phyloP scores from a whole-genome alignment of 768 basidiomycete genomes.

The Amanita pallidorosea region DNA sequence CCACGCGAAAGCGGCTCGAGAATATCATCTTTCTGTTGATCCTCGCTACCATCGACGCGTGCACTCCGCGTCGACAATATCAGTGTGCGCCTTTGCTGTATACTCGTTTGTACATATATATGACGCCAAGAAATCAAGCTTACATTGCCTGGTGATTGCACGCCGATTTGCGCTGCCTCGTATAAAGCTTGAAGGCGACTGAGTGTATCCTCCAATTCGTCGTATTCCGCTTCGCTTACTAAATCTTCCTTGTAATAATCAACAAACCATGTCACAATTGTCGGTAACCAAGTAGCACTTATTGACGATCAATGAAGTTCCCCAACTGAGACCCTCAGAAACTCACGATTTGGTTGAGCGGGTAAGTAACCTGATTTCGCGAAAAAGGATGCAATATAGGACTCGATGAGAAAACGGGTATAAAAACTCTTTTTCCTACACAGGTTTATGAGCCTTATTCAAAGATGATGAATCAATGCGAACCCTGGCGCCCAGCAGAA shows the following conservation, averaged over 20 bases:
- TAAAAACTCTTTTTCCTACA: conserved; percentile 40
- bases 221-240: conserved; percentile 26
- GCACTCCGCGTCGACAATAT: conserved; percentile 19
- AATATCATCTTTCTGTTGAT: conserved; percentile 17
- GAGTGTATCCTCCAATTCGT: conserved; percentile 30
- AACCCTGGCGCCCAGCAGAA: conserved; percentile 52
- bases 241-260: conserved; percentile 25
- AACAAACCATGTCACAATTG: conserved; percentile 33
- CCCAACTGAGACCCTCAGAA: background rate
- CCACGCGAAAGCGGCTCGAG: conserved; percentile 25
- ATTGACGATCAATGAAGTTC: background rate
- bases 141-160: conserved; percentile 34
- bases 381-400: conserved; percentile 49
- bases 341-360: conserved; percentile 55
- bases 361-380: conserved; percentile 52
- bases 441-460: conserved; percentile 1
- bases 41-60: conserved; percentile 1
- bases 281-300: conserved; percentile 38
- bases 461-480: background rate
- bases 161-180: conserved; percentile 34
- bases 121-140: background rate
- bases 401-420: conserved; percentile 49
- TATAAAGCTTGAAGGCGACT: conserved; percentile 40
- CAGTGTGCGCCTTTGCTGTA: conserved; percentile 29
- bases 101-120: background rate